Evolutionary conservation across 148 eudicot genomes (phyloP).

Genomic region (Chenopodium formosanum): DNA sequence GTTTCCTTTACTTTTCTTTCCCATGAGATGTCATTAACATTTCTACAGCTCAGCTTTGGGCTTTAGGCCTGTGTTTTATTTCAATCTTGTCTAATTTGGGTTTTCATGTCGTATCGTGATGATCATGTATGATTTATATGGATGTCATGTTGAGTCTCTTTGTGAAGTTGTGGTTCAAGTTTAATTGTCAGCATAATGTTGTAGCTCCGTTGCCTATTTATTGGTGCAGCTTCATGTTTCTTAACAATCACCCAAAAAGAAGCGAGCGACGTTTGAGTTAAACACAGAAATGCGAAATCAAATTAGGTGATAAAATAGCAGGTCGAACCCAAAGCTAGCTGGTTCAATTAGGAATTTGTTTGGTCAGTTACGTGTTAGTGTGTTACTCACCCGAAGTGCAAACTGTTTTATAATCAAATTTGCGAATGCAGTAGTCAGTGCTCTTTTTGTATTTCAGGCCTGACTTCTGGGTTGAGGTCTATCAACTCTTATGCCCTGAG

Average conservation of each 20-base stretch:
- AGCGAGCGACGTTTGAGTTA: too few relatives aligned
- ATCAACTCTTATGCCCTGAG: background rate
- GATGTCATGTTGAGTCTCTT: background rate
- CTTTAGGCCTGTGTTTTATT: background rate
- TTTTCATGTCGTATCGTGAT: background rate
- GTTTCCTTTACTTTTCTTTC: background rate
- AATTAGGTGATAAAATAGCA: too few relatives aligned
- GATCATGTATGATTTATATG: background rate
- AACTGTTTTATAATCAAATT: too few relatives aligned
- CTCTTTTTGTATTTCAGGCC: background rate
- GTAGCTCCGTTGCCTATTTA: background rate
- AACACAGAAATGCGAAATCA: too few relatives aligned
- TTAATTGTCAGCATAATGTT: background rate
- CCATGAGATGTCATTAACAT: background rate
- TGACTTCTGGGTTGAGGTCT: background rate
- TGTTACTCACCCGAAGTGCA: too few relatives aligned
- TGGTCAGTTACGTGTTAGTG: too few relatives aligned
- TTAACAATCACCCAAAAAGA: too few relatives aligned
- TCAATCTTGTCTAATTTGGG: background rate
- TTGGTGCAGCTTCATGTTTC: background rate
- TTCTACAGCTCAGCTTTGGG: background rate
- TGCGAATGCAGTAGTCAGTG: background rate
- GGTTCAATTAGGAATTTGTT: too few relatives aligned
- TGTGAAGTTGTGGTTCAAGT: background rate
- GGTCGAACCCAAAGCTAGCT: too few relatives aligned